Evolutionary conservation across 768 basidiomycete species (phyloP), one percentile per base, ranked within the genome.

Genomic region (Naganishia onofrii): DNA sequence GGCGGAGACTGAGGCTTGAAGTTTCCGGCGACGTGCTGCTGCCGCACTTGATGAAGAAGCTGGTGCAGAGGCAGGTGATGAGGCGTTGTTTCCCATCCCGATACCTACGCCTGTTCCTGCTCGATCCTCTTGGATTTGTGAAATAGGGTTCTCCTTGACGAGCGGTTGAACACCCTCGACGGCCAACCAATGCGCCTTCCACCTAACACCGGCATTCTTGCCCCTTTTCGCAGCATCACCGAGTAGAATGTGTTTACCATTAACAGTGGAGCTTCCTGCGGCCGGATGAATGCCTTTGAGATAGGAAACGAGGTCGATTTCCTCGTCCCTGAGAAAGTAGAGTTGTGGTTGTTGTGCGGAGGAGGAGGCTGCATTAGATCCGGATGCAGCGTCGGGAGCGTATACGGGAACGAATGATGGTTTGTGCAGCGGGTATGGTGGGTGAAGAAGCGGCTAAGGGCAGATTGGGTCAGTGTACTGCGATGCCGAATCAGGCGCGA

Each of bases 161-260:
- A 92, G 86, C 0, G 95, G 94, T 76, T 98, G 96, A 15, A 99
- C 90, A 29, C 96, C 96, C 75, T 99, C 96, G 46, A 99, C 93
- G 0, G 94, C 94, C 36, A 99, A 85, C 96, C 96, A 99, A 78
- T 99, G 96, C 1, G 96, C 94, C 77, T 78, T 75, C 75, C 77
- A 81, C 56, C 73, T 76, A 13, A 80, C 79, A 2, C 78, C 78
- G 1, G 75, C 74, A 1, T 75, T 76, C 67, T 73, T 74, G 10
- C 72, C 74, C 52, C 38, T 70, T 23, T 29, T 44, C 29, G 70
- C 71, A 12, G 34, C 23, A 53, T 23, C 65, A 23, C 60, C 60
- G 3, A 63, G 60, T 9, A 23, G 60, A 29, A 63, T 63, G 42
- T 63, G 60, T 48, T 67, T 56, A 10, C 70, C 56, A 23, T 51